phyloP scores from a whole-genome alignment of 805 yeast genomes.

The Scheffersomyces coipomensis region DNA sequence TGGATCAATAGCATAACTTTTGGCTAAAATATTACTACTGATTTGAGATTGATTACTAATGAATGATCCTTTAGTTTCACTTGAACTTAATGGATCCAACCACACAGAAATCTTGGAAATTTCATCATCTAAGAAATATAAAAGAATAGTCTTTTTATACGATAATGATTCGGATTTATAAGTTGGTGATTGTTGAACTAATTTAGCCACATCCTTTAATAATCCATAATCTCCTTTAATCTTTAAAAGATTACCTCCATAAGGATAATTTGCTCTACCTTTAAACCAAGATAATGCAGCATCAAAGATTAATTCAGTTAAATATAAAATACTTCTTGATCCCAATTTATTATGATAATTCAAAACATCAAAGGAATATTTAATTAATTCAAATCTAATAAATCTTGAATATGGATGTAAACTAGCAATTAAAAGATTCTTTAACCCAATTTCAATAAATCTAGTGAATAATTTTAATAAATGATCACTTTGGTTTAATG shows the following conservation, averaged over 20 bases:
- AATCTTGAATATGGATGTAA: conserved; percentile 80
- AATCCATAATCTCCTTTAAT: conserved; percentile 66
- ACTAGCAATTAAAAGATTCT: conserved; percentile 56
- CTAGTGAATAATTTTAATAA: conserved; percentile 67
- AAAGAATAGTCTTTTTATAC: conserved; percentile 51
- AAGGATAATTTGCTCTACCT: conserved; percentile 65
- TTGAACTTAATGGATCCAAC: conserved; percentile 61
- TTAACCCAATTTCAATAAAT: conserved; percentile 55
- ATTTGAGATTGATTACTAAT: conserved; percentile 21
- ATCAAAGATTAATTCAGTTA: conserved; percentile 55
- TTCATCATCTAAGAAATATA: conserved; percentile 74
- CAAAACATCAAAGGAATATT: conserved; percentile 65
- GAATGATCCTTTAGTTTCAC: conserved; percentile 32
- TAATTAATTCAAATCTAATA: conserved; percentile 69
- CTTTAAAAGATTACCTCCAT: conserved; percentile 75
- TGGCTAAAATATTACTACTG: conserved; percentile 42
- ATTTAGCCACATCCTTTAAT: conserved; percentile 50
- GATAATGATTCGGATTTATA: conserved; percentile 29
- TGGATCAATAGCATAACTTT: conserved; percentile 69
- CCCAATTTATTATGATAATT: conserved; percentile 51
- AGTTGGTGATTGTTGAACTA: conserved; percentile 20
- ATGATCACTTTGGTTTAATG: conserved; percentile 68
- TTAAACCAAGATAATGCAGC: conserved; percentile 82
- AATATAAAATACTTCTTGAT: conserved; percentile 40
- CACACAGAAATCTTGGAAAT: conserved; percentile 70